Percentiles rank a stretch among this genome's conserved stretches.
Conservation (phyloP, 2,329 filamentous ascomycete genomes). For the Sarocladium oryzae region DNA sequence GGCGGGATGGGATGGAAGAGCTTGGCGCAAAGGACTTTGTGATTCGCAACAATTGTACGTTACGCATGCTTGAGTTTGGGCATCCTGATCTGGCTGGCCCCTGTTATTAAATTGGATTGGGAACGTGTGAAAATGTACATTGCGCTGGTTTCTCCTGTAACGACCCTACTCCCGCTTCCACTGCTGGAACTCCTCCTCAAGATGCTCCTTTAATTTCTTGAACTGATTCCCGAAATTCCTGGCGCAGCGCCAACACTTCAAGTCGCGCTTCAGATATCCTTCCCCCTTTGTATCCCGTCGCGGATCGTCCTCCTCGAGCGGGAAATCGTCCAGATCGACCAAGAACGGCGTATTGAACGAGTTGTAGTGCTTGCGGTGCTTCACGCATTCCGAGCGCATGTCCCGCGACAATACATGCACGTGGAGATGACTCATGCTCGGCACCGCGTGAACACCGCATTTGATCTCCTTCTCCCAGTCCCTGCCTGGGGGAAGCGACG, state of each 20-base stretch:
- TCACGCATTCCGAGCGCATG: conserved; percentile 64
- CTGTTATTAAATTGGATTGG: background rate
- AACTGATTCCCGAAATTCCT: conserved; percentile 69
- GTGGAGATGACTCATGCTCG: conserved; percentile 89
- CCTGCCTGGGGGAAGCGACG: conserved; percentile 57
- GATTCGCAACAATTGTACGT: background rate
- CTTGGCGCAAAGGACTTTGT: background rate
- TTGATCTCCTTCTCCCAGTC: conserved; percentile 73
- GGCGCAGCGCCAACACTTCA: conserved; percentile 82
- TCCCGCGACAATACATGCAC: conserved; percentile 82
- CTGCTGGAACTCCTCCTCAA: conserved; percentile 64
- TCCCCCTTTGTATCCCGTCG: conserved; percentile 50
- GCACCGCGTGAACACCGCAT: conserved; percentile 77
- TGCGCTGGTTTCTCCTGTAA: background rate
- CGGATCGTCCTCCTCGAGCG: conserved; percentile 59
- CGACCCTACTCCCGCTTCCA: conserved; percentile 60
- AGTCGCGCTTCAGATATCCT: conserved; percentile 56
- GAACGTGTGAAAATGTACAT: background rate
- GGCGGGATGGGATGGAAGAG: background rate
- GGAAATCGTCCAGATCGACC: conserved; percentile 71
- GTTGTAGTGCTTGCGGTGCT: conserved; percentile 84
- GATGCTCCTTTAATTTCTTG: conserved; percentile 65
- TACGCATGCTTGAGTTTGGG: background rate
- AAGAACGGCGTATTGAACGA: conserved; percentile 86
- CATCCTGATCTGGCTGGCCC: background rate